phyloP scores from a whole-genome alignment of 129 eudicot genomes.

The Flaveria ramosissima region DNA sequence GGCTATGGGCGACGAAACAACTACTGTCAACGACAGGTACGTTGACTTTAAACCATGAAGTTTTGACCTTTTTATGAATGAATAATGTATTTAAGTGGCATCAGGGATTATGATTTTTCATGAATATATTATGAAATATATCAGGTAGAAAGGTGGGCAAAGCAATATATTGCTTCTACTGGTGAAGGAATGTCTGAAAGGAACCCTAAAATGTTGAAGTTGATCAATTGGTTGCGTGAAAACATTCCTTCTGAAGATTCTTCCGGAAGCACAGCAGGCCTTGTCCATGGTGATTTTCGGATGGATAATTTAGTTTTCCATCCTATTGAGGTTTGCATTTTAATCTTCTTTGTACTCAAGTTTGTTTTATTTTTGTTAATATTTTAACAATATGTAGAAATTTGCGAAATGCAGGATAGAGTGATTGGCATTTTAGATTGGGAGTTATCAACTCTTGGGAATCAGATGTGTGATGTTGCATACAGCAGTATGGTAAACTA shows the following conservation, averaged over 20 bases:
- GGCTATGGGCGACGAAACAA: conserved; percentile 70
- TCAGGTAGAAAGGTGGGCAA: conserved; percentile 96
- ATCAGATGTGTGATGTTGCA: conserved; percentile 99
- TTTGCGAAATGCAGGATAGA: conserved; percentile 65
- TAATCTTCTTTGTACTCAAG: conserved; percentile 1
- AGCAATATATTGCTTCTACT: conserved; percentile 83
- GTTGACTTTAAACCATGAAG: conserved; percentile 1
- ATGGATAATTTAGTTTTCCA: conserved; percentile 96
- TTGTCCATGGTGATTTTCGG: conserved; percentile 98
- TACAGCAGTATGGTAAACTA: conserved; percentile 77
- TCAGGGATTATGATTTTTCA: neutral
- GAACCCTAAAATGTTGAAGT: conserved; percentile 80
- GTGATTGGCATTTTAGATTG: conserved; percentile 97
- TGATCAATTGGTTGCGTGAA: conserved; percentile 70
- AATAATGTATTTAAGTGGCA: neutral
- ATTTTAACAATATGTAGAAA: neutral
- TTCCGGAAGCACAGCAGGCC: conserved; percentile 67
- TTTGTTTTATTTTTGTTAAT: neutral
- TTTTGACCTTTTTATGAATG: neutral
- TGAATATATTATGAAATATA: neutral
- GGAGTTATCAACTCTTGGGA: conserved; percentile 97
- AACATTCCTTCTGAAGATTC: conserved; percentile 91
- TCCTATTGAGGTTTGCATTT: conserved; percentile 69
- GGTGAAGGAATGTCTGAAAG: conserved; percentile 89
- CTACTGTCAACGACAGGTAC: conserved; percentile 93